These are phyloP conservation scores for Flaveria bidentis DNA, from an alignment of 129 eudicot species.

Conservation along the genomic window DNA sequence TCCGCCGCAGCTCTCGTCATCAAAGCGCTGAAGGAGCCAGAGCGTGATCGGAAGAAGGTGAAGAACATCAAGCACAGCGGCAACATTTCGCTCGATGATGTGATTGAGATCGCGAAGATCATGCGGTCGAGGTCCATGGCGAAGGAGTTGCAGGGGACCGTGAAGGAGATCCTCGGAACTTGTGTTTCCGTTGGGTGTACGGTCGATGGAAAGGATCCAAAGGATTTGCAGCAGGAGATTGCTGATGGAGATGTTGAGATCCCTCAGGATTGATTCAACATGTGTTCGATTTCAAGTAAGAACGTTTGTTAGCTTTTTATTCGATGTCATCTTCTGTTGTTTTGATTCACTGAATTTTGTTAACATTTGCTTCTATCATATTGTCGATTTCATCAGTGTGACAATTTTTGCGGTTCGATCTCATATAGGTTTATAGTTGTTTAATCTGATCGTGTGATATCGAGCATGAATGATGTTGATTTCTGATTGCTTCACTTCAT, in stretches of 20 bases:
- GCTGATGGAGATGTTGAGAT: conserved; percentile 45
- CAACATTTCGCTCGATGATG: conserved; percentile 38
- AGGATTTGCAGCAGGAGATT: conserved; percentile 49
- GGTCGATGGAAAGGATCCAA: conserved; percentile 47
- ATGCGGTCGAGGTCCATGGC: conserved; percentile 46
- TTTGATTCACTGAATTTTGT: conserved; percentile 12
- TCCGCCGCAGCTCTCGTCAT: conserved; percentile 48
- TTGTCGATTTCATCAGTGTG: background rate
- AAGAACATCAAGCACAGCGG: conserved; percentile 48
- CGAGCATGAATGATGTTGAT: background rate
- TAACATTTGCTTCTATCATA: background rate
- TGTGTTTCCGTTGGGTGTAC: conserved; percentile 46
- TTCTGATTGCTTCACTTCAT: background rate
- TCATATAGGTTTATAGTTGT: background rate
- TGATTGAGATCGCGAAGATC: conserved; percentile 42
- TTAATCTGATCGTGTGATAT: background rate
- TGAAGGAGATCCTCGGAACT: conserved; percentile 54
- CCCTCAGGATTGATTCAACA: conserved; percentile 25
- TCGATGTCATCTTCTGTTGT: conserved; percentile 9
- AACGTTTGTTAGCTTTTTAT: conserved; percentile 10
- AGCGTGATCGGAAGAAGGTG: conserved; percentile 45
- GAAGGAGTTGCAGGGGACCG: conserved; percentile 45
- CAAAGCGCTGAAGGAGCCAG: conserved; percentile 48
- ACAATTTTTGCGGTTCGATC: conserved; percentile 1
- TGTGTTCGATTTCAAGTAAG: conserved; percentile 1